Evolutionary conservation across 441 rosid species (phyloP).

Genomic region (Codiaeum variegatum): DNA sequence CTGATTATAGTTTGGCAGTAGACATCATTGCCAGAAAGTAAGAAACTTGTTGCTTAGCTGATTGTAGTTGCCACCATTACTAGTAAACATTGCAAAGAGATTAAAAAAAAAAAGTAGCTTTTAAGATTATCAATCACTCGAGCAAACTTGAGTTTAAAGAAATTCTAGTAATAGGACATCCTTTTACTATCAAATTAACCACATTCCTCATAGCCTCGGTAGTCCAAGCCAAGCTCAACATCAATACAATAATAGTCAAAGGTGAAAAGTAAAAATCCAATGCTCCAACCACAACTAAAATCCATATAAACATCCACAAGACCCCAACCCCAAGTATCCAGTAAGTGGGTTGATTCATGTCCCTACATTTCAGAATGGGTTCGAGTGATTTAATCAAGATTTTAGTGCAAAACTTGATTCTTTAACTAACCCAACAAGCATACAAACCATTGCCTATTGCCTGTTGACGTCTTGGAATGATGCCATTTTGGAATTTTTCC

Average conservation of each 20-base stretch:
- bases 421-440: constrained; percentile 76
- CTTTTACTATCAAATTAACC: constrained; percentile 79
- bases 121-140: too few relatives aligned
- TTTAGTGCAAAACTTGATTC: constrained; percentile 57
- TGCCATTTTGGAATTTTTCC: not conserved
- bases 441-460: constrained; percentile 84
- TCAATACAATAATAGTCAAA: constrained; percentile 49
- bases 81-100: too few relatives aligned
- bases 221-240: constrained; percentile 69
- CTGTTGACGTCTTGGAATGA: not conserved
- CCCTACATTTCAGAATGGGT: constrained; percentile 66
- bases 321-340: constrained; percentile 80
- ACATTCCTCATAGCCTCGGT: constrained; percentile 94
- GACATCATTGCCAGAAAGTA: too few relatives aligned
- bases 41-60: too few relatives aligned
- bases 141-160: too few relatives aligned
- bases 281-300: constrained; percentile 80
- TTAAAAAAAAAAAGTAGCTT: too few relatives aligned
- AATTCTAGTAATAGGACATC: too few relatives aligned
- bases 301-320: constrained; percentile 96
- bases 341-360: constrained; percentile 72
- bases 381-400: constrained; percentile 60
- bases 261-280: constrained; percentile 58
- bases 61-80: too few relatives aligned
- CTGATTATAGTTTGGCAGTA: too few relatives aligned